Base-by-base conservation (phyloP, 2,329 filamentous ascomycete species). In the Ophiosphaerella herpotricha region DNA sequence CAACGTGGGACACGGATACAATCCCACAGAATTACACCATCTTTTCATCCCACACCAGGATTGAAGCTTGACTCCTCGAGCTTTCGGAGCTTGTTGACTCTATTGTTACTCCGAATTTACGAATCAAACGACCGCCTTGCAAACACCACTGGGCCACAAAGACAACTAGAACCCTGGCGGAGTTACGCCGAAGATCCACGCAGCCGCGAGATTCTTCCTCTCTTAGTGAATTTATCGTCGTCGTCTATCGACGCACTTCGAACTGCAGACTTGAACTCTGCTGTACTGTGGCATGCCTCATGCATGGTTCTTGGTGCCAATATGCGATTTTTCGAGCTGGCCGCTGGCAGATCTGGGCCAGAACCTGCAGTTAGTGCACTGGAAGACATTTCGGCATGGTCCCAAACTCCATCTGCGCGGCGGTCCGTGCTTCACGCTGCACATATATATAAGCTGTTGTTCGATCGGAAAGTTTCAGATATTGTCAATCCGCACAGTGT, bases 271-370 rank as follows among this genome's bases (percentile, higher is more conserved):
- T 73, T 80, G 2, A 82, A 82, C 42, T 77, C 77, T 4, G 63
- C 77, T 1, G 71, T 81, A 3, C 74, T 81, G 33, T 82, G 80
- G 80, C 80, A 82, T 54, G 76, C 77, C 37, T 76, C 80, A 45
- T 80, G 78, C 55, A 80, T 82, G 74, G 76, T 75, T 55, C 72
- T 82, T 2, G 77, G 78, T 0, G 75, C 79, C 3, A 80, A 82
- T 47, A 75, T 80, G 7, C 78, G 79, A 40, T 76, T 80, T 24
- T 82, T 82, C 48, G 78, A 82, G 47, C 66, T 80, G 13, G 80
- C 79, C 5, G 80, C 80, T 9, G 80, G 80, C 5, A 77, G 79
- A 34, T 70, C 74, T 3, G 80, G 80, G 3, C 74, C 80, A 0
- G 68, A 55, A 2, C 75, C 77, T 12, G 80, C 78, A 5, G 73